A percentile compares a stretch with the other conserved stretches of the same genome.
Evolutionary conservation across 306 rosid species (phyloP).

Genomic region (Vicia villosa): DNA sequence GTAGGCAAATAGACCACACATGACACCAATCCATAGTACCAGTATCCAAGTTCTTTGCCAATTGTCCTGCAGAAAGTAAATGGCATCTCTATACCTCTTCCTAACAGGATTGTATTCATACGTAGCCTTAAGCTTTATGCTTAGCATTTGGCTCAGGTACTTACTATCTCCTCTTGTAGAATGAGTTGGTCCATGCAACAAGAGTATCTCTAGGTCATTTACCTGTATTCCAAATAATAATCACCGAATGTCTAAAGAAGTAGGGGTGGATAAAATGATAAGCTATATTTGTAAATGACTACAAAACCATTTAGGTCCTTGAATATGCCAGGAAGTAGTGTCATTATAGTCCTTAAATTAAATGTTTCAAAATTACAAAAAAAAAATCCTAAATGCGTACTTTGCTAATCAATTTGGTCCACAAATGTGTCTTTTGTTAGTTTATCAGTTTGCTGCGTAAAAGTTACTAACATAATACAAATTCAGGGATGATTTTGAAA

Average conservation of each 20-base stretch:
- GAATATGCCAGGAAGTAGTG: too few relatives aligned
- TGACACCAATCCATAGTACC: constrained; percentile 53
- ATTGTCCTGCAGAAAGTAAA: constrained; percentile 61
- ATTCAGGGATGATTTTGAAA: too few relatives aligned
- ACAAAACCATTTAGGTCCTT: too few relatives aligned
- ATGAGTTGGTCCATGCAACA: constrained; percentile 54
- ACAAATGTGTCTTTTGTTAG: too few relatives aligned
- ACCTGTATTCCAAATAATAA: constrained; percentile 43
- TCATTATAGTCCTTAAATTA: too few relatives aligned
- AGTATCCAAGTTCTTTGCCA: constrained; percentile 67
- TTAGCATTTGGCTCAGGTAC: constrained; percentile 55
- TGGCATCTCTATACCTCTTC: constrained; percentile 38
- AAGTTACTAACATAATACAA: too few relatives aligned
- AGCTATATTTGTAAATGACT: neutral
- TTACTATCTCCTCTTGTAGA: constrained; percentile 51
- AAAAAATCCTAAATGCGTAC: too few relatives aligned
- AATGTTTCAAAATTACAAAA: too few relatives aligned
- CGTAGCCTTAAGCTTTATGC: constrained; percentile 53
- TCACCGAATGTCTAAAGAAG: constrained; percentile 32
- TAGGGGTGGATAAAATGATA: constrained; percentile 24
- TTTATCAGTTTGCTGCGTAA: too few relatives aligned
- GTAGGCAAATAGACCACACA: constrained; percentile 52
- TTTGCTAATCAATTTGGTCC: too few relatives aligned
- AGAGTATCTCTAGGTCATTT: constrained; percentile 52
- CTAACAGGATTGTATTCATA: constrained; percentile 42